phyloP scores from a whole-genome alignment of 2,329 filamentous ascomycete species.

The Cercospora nicotianae region DNA sequence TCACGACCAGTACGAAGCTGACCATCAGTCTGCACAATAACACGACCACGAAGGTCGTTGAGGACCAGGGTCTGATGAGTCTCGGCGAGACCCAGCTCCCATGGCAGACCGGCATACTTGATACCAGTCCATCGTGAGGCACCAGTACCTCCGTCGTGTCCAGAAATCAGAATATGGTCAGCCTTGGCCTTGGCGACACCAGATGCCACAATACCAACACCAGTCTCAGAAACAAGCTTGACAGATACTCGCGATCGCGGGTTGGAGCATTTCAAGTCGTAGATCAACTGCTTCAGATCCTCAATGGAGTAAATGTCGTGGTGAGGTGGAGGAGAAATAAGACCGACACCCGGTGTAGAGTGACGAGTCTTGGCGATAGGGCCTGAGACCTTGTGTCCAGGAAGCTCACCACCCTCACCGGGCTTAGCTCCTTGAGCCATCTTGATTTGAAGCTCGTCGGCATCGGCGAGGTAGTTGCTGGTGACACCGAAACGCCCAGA shows the following conservation, averaged over 20 bases:
- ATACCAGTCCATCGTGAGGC: slow-evolving; percentile 97
- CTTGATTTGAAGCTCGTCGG: slow-evolving; percentile 97
- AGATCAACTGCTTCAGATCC: slow-evolving; percentile 95
- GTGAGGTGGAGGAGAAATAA: slow-evolving; percentile 93
- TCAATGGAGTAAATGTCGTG: slow-evolving; percentile 99
- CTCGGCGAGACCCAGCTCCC: slow-evolving; percentile 94
- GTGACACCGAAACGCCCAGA: slow-evolving; percentile 96
- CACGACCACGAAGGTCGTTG: slow-evolving; percentile 92
- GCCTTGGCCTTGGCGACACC: slow-evolving; percentile 97
- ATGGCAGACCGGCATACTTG: slow-evolving; percentile 95
- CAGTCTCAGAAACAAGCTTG: slow-evolving; percentile 95
- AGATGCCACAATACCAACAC: slow-evolving; percentile 94
- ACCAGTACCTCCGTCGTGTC: slow-evolving; percentile 94
- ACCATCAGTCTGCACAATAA: slow-evolving; percentile 94
- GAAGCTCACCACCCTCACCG: slow-evolving; percentile 94
- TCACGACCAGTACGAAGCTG: slow-evolving; percentile 90
- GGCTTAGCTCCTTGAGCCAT: slow-evolving; percentile 99
- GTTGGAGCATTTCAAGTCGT: slow-evolving; percentile 95
- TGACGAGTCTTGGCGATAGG: slow-evolving; percentile 92
- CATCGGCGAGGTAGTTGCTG: slow-evolving; percentile 88
- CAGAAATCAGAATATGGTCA: slow-evolving; percentile 94
- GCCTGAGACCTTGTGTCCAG: slow-evolving; percentile 93
- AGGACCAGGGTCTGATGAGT: slow-evolving; percentile 95
- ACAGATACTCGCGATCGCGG: slow-evolving; percentile 89
- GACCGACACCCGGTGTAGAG: slow-evolving; percentile 91